Percentiles rank a stretch among this genome's conserved stretches.
Conservation (phyloP, 192 early-diverging fungal genomes). For the Coemansia sp. region DNA sequence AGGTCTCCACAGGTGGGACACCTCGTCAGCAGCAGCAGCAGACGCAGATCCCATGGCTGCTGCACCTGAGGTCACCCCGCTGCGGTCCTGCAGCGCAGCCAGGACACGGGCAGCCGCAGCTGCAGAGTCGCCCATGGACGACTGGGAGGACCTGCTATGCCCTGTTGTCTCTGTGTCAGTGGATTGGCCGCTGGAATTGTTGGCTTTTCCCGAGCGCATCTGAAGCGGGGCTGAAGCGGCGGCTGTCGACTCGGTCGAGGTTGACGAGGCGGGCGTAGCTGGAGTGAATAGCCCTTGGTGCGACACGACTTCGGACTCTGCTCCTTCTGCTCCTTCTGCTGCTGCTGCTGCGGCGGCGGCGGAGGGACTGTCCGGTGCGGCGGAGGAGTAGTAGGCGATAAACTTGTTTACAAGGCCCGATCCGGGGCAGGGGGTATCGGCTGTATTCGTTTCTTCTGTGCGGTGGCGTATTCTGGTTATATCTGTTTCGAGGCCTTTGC, state of each 20-base stretch:
- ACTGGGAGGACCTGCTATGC: constrained; percentile 25
- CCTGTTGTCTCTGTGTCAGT: constrained; percentile 46
- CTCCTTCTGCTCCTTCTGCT: too few relatives aligned
- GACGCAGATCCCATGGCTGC: constrained; percentile 11
- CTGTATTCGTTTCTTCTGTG: neutral
- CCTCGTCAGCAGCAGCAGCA: constrained; percentile 6
- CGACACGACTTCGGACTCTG: constrained; percentile 11
- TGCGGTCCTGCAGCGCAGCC: constrained; percentile 52
- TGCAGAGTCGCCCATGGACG: constrained; percentile 50
- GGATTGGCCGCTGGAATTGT: constrained; percentile 32
- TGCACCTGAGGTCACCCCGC: constrained; percentile 9
- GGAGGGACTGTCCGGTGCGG: neutral
- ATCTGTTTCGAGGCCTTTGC: constrained; percentile 20
- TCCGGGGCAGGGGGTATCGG: constrained; percentile 13
- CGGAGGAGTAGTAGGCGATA: constrained; percentile 46
- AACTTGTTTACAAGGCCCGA: constrained; percentile 40
- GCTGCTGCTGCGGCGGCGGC: constrained; percentile 2
- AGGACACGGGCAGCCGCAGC: constrained; percentile 52
- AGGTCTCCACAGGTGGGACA: constrained; percentile 11
- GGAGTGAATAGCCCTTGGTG: constrained; percentile 17
- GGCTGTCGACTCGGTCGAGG: constrained; percentile 14
- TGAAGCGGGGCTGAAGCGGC: constrained; percentile 4
- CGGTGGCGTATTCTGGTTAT: neutral
- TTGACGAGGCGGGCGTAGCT: constrained; percentile 10
- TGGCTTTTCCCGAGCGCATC: constrained; percentile 35